Base-by-base conservation (phyloP, 2,329 filamentous ascomycete species). In the Cryphonectria nitschkei region DNA sequence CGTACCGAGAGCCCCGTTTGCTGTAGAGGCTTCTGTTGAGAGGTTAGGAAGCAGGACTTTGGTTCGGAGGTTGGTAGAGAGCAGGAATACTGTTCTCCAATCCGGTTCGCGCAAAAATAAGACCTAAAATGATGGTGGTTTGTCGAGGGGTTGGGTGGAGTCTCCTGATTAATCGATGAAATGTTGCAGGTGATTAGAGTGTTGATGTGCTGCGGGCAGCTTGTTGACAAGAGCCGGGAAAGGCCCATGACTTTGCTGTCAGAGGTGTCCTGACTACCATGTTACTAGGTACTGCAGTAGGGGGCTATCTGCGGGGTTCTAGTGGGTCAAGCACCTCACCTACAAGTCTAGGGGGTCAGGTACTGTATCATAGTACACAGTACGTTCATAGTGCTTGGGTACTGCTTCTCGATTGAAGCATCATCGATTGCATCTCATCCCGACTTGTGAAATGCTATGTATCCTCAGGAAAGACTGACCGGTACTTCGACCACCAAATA, bases 101-200 rank as follows among this genome's bases (percentile, higher is more conserved):
- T 32, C 34, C 19, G 29, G 8, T 37, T 61, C 16, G 58, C 39
- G 16, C 26, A 37, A 32, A 22, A 19, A 22, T 5, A 32, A 13
- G 32, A 19, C 16, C 32, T 14, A 16, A 34, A 14, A 9, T 32
- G 63, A 8, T 46, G 63, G 29, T 32, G 41, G 26, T 29, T 16
- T 16, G 63, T 29, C 19, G 16, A 37, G 43, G 1, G 54, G 14
- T 58, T 19, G 19, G 32, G 58, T 61, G 58, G 58, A 13, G 32
- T 39, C 58, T 61, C 58, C 58, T 61, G 58, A 61, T 39, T 34
- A 39, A 61, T 61, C 6, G 32, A 37, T 19, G 58, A 61, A 39
- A 34, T 39, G 34, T 26, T 37, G 58, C 58, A n/a, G 58, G 26
- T 37, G 34, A 61, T 22, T 39, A 34, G 58, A 61, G 39, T 39